Base-by-base conservation (phyloP, 257 asterid genomes). In the Mitragyna speciosa region DNA sequence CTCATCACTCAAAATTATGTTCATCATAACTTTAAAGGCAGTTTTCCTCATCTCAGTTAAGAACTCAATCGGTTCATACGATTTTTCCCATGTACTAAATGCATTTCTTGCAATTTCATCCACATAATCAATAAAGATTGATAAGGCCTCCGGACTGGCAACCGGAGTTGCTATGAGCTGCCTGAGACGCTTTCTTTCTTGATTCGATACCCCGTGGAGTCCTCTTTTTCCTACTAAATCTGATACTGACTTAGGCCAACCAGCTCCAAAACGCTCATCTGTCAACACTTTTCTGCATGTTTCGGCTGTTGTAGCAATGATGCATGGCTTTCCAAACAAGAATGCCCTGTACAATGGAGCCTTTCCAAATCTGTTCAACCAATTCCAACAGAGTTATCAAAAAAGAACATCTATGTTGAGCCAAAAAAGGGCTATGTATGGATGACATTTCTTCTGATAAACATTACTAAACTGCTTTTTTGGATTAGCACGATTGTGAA, bases 11-110 rank as follows among this genome's bases (percentile, higher is more conserved):
- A 82, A 33, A 52, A 82, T 70, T 3, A 82, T 66, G 11, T 70
- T 63, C 78, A 71, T 70, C 39, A 82, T 61, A 3, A 30, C 84
- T 28, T 49, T 54, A 56, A 67, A 82, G 7, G 49, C 51, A 48
- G 64, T 48, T 64, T 77, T 82, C 52, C 45, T 82, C 82, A 77
- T 76, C 79, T 81, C 75, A 16, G 78, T 81, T 73, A 81, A n/a
- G 30, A 81, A 54, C 70, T 81, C 81, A 71, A 71, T 63, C 8
- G 81, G 43, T 14, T 63, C 48, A 41, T 77, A 63, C 14, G 5
- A 33, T 1, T 36, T 31, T 14, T 52, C 56, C 81, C 74, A 76
- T 36, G 68, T 47, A 14, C 63, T 39, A 41, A 71, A 77, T 16
- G 84, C 48, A 70, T 71, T 43, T 31, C 19, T 49, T 26, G 79